Base-by-base conservation (phyloP, 1,139 yeast species). In the Taphrina pruni region DNA sequence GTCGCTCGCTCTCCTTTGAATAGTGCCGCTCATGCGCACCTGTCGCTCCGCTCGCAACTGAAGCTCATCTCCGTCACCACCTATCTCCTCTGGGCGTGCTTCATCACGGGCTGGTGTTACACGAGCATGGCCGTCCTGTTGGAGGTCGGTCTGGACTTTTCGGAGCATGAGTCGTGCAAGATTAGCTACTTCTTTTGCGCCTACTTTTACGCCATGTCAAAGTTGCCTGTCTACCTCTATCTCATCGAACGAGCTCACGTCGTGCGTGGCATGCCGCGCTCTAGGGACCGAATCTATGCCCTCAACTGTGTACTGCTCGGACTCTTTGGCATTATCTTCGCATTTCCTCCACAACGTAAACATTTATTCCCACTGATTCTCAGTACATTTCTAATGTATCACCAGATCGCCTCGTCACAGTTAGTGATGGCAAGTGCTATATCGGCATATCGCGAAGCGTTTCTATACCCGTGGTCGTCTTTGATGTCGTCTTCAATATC, bases 211-310 rank as follows among this genome's bases (percentile, higher is more conserved):
- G 32, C 12, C n/a, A 5, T 50, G 11, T 36, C 54, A 50, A 50
- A 50, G 36, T 11, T 50, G 6, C 54, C 54, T 7, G n/a, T 50
- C 54, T 50, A 50, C 8, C 32, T 50, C 32, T 50, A 11, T 26
- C 54, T 50, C n/a, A 50, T 50, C 54, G 54, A 50, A 50, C 54
- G 54, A 2, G 54, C 54, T 2, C 54, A 21, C 54, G 54, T 50
- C 21, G 54, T 50, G n/a, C 54, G 54, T 21, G 54, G 36, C n/a
- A 8, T 50, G n/a, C 36, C 2, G 4, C 54, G 54, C 36, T 11
- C n/a, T 11, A 9, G 54, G 36, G 54, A 50, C 54, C 6, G 36
- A 6, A 21, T 50, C 6, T 50, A 50, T n/a, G 20, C 6, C 36
- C 11, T 50, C 36, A 50, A 50, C 21, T 26, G 3, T 6, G 8